Base-by-base conservation (phyloP, 345 rosid genomes). In the Linum lewisii region DNA sequence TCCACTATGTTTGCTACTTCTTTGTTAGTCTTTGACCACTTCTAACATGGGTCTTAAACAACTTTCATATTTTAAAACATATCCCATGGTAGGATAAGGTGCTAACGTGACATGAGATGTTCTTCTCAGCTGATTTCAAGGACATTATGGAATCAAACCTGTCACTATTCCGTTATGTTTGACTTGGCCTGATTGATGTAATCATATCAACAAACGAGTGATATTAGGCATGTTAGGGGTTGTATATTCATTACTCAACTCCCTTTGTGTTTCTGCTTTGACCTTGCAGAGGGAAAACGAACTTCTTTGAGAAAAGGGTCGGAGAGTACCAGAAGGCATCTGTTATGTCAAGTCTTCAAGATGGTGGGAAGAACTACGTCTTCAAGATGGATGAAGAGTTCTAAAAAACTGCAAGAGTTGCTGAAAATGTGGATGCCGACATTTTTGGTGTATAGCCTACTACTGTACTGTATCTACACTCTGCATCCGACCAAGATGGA, bases 261-360 rank as follows among this genome's bases (percentile, higher is more conserved):
- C 44, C 24, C 62, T 11, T 22, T 58, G 34, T 42, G 15, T 42
- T 42, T 7, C 47, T 58, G 37, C 25, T 68, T 61, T 50, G 29
- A 72, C 61, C 60, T 54, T 66, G 69, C 82, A 87, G 96, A 76
- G 96, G 93, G 55, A 88, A 86, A 59, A 72, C 95, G 2, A 88
- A 82, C 68, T 88, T 92, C 66, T 92, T 88, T 19, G 90, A 86
- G 82, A 84, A 82, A 76, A 78, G 98, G 74, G 97, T 92, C 2
- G 93, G 91, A 51, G 94, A 88, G 53, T 86, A 92, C 73, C 93
- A 92, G 65, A 92, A 82, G 77, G 95, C 97, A 26, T 92, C 91
- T 36, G 84, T 92, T 9, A 92, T 92, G 95, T 83, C 90, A 6
- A 75, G 82, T 65, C 84, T 92, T 61, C 66, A 79, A 64, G 78